Evolutionary conservation across 1,139 yeast genomes (phyloP), one percentile per base, ranked within the genome.

Genomic region (Scheffersomyces lignicola): DNA sequence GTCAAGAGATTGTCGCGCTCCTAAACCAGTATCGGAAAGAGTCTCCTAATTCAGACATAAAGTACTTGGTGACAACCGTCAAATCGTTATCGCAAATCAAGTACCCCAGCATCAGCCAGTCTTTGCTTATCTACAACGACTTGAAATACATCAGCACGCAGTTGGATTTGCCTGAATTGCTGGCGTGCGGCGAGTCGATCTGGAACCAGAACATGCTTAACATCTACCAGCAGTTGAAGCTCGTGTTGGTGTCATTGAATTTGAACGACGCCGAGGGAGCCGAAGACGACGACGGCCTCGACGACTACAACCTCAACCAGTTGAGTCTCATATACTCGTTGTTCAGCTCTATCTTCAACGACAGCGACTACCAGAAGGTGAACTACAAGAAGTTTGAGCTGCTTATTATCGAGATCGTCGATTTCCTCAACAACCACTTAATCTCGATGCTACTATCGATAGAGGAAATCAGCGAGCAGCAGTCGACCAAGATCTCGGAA

Each of bases 111-210:
- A 35, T 58, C 2, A 45, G 56, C 4, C 44, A 56, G 22, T 67
- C 73, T 23, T 68, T 62, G 34, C 38, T 67, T 15, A 45, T 65
- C 18, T 58, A 50, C 38, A 69, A 69, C 40, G 76, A 70, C 37
- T 51, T 69, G 32, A 45, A 47, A 20, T 57, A 54, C 22, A 46
- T 69, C 12, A 39, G 54, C 2, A 34, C 38, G 29, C 44, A 36
- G 10, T 33, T 47, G 15, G 43, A 31, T 3, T 30, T 34, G 13
- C 22, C 34, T n/a, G 52, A 48, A 5, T 48, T 67, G 25, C 34
- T 37, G 9, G 38, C 44, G 18, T 51, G 51, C 36, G 51, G 51
- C 1, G 42, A 43, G 3, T 40, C 44, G 1, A 49, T 48, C 20
- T 55, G 60, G 56, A 48, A 48, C 23, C 62, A 60, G 39, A 41